These are phyloP conservation scores for Phytopythium ostracodes DNA, from an alignment of 352 stramenopile species.

Conservation along the genomic window DNA sequence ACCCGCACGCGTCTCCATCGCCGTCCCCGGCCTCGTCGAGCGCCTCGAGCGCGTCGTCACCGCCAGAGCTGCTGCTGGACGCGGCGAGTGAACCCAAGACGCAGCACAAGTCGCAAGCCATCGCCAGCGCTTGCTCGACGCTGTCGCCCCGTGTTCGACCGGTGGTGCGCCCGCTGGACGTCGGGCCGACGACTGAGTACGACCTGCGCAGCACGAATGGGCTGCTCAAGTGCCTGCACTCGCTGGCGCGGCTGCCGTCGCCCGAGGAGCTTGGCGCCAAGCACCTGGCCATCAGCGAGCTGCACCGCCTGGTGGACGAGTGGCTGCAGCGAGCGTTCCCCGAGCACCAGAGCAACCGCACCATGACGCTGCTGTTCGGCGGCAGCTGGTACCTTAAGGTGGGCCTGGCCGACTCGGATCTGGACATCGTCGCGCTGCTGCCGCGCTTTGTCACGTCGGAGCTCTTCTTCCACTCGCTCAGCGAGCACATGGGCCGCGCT, in stretches of 20 bases:
- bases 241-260: slow-evolving; percentile 50
- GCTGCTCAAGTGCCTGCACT: slow-evolving; percentile 78
- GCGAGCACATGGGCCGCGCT: slow-evolving; percentile 38
- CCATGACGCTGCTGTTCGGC: slow-evolving; percentile 63
- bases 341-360: slow-evolving; percentile 18
- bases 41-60: no score
- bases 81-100: slow-evolving; percentile 4
- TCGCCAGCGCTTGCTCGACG: not conserved
- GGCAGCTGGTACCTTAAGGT: slow-evolving; percentile 84
- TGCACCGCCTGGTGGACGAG: slow-evolving; percentile 64
- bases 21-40: no score
- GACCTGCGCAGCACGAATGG: slow-evolving; percentile 78
- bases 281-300: slow-evolving; percentile 73
- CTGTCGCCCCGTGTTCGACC: slow-evolving; percentile 32
- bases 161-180: slow-evolving; percentile 52
- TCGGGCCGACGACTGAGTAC: slow-evolving; percentile 62
- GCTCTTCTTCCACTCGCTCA: slow-evolving; percentile 66
- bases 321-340: slow-evolving; percentile 60
- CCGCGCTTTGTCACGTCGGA: slow-evolving; percentile 55
- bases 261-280: slow-evolving; percentile 61
- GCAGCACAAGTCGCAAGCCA: slow-evolving; percentile 8
- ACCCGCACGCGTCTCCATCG: slow-evolving; percentile 5
- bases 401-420: slow-evolving; percentile 63
- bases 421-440: slow-evolving; percentile 76
- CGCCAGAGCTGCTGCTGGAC: no score